Percentiles rank a stretch among this genome's conserved stretches.
Evolutionary conservation across 371 early-diverging fungal species (phyloP).

Genomic region (Smittium mucronatum): DNA sequence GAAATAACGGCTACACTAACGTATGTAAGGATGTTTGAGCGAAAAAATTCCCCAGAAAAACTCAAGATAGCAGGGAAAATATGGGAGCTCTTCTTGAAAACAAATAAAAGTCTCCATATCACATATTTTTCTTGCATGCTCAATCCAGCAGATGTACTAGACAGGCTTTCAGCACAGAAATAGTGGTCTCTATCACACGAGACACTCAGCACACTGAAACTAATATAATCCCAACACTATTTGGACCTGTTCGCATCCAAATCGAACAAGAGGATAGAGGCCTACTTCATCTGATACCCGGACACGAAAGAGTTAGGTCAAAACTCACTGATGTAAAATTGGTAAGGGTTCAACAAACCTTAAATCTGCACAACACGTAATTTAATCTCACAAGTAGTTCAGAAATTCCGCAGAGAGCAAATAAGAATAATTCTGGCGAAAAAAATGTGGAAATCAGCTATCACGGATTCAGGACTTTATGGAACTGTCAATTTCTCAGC

Average conservation of each 20-base stretch:
- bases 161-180: constrained; percentile 2
- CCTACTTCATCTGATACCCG: constrained; percentile 17
- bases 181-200: constrained; percentile 2
- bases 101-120: background rate
- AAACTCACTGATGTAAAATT: constrained; percentile 26
- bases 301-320: constrained; percentile 20
- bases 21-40: background rate
- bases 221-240: background rate
- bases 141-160: background rate
- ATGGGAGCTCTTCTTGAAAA: background rate
- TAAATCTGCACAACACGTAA: constrained; percentile 21
- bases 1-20: background rate
- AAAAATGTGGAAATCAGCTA: background rate
- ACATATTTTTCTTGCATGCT: background rate
- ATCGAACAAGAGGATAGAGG: constrained; percentile 7
- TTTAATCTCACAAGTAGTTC: constrained; percentile 20
- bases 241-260: constrained; percentile 29
- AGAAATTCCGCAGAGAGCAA: constrained; percentile 15
- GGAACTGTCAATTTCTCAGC: no score
- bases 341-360: constrained; percentile 13
- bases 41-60: background rate
- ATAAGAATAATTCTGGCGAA: background rate
- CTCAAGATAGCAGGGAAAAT: background rate
- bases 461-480: no score
- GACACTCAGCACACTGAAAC: background rate